phyloP scores from a whole-genome alignment of 192 early-diverging fungal genomes.

The Gryganskiella cystojenkinii region DNA sequence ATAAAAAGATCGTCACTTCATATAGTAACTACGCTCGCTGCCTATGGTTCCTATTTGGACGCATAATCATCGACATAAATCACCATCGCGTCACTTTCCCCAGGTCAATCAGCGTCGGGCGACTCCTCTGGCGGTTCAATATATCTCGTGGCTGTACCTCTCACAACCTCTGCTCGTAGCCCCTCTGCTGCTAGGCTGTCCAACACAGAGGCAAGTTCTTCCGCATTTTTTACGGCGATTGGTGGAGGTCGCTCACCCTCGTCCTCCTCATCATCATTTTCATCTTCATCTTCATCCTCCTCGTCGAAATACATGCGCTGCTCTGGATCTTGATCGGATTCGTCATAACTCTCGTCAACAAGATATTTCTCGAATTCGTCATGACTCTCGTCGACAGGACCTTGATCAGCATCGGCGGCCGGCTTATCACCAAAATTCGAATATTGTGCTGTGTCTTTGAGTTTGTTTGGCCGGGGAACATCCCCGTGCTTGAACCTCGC shows the following conservation, averaged over 20 bases:
- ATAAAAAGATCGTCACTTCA: no score
- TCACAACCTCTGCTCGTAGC: conserved; percentile 12
- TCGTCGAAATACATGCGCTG: no score
- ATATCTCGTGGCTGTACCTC: neutral
- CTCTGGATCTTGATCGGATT: neutral
- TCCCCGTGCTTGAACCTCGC: conserved; percentile 1
- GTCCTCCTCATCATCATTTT: neutral
- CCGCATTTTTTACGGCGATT: conserved; percentile 10
- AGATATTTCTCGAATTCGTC: neutral
- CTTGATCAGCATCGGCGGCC: no score
- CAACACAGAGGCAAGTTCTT: conserved; percentile 9
- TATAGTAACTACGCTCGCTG: no score
- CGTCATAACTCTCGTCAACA: neutral
- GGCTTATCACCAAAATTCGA: neutral
- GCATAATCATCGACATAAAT: no score
- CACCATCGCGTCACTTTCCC: neutral
- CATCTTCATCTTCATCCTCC: neutral
- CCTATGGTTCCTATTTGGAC: no score
- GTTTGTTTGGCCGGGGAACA: no score
- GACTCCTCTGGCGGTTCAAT: conserved; percentile 2
- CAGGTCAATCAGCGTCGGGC: neutral
- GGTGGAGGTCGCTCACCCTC: neutral
- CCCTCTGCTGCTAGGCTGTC: conserved; percentile 2
- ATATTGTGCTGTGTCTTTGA: no score
- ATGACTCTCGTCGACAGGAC: neutral